These are phyloP conservation scores for Citrus trifoliata DNA, from an alignment of 345 rosid genomes.

Conservation along the genomic window DNA sequence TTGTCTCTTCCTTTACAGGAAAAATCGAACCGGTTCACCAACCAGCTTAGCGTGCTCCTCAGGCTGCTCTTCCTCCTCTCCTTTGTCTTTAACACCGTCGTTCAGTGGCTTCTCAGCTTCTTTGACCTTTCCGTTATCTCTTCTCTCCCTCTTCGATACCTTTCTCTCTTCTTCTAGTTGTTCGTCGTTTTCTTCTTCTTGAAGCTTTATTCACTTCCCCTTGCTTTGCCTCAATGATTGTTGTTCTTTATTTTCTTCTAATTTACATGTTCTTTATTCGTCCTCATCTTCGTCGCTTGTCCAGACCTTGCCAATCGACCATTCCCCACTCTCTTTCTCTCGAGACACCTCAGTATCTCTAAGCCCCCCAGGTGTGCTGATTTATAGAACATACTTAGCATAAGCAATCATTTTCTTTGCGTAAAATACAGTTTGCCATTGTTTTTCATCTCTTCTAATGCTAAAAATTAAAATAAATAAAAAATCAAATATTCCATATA, in stretches of 20 bases:
- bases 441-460: too few species aligned
- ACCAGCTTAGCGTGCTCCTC: slow-evolving; percentile 77
- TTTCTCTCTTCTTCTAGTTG: slow-evolving; percentile 21
- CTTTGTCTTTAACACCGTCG: slow-evolving; percentile 21
- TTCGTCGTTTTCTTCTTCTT: slow-evolving; percentile 36
- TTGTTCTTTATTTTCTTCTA: slow-evolving; percentile 17
- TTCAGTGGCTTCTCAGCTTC: slow-evolving; percentile 16
- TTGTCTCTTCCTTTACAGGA: slow-evolving; percentile 69
- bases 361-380: too few species aligned
- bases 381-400: too few species aligned
- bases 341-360: too few species aligned
- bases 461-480: too few species aligned
- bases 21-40: slow-evolving; percentile 53
- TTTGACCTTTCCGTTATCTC: slow-evolving; percentile 20
- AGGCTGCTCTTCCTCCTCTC: slow-evolving; percentile 53
- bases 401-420: too few species aligned
- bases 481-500: too few species aligned
- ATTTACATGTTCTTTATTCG: slow-evolving; percentile 20
- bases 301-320: background rate
- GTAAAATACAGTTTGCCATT: too few species aligned
- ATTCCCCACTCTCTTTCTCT: too few species aligned
- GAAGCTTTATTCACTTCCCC: slow-evolving; percentile 56
- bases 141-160: slow-evolving; percentile 25
- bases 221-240: slow-evolving; percentile 35
- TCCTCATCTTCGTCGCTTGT: slow-evolving; percentile 85